These are phyloP conservation scores for Oryza longistaminata DNA, from an alignment of 176 grass and related monocot genomes.

Conservation along the genomic window DNA sequence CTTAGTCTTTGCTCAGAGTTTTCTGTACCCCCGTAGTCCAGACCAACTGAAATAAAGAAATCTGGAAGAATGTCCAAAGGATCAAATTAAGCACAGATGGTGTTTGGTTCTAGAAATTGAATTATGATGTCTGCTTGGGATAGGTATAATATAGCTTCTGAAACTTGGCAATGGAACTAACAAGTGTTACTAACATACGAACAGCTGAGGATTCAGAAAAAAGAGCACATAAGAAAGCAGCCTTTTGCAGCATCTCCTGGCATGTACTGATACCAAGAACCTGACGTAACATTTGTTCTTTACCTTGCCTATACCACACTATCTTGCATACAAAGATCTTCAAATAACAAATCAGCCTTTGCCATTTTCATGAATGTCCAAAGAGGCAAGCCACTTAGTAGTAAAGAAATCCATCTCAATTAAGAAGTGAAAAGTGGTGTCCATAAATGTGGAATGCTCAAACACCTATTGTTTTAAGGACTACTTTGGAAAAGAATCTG, in stretches of 20 bases:
- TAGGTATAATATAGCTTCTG: slow-evolving; percentile 31
- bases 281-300: slow-evolving; percentile 75
- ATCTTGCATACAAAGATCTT: slow-evolving; percentile 78
- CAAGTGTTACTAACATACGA: slow-evolving; percentile 33
- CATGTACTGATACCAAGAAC: slow-evolving; percentile 92
- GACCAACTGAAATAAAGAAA: slow-evolving; percentile 95
- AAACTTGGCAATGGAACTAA: slow-evolving; percentile 31
- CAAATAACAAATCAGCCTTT: slow-evolving; percentile 48
- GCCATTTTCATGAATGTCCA: slow-evolving; percentile 22
- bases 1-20: slow-evolving; percentile 77
- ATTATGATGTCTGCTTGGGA: slow-evolving; percentile 10
- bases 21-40: slow-evolving; percentile 83
- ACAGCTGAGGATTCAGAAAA: slow-evolving; percentile 91
- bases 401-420: slow-evolving; percentile 9
- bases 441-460: background rate
- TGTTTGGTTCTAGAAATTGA: slow-evolving; percentile 5
- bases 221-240: slow-evolving; percentile 73
- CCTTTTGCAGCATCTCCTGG: slow-evolving; percentile 79
- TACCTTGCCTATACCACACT: slow-evolving; percentile 95
- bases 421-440: background rate
- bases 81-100: background rate
- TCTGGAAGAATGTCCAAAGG: slow-evolving; percentile 54
- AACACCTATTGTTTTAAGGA: background rate
- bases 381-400: background rate
- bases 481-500: background rate